phyloP scores from a whole-genome alignment of 1,139 yeast species.

The Blastobotrys serpentis region DNA sequence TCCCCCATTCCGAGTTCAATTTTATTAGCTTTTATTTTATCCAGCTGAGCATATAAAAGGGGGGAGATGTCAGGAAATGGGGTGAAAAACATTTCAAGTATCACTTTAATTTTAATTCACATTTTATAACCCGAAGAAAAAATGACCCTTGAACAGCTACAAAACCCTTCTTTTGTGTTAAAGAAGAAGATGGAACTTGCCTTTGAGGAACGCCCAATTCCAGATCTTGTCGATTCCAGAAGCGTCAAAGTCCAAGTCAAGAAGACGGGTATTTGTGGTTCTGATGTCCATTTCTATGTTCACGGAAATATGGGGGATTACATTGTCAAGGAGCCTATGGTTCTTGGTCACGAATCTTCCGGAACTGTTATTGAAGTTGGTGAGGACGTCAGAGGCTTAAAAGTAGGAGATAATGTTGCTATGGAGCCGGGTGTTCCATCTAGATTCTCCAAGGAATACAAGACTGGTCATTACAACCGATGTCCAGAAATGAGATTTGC shows the following conservation, averaged over 20 bases:
- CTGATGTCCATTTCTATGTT: constrained; percentile 79
- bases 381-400: constrained; percentile 47
- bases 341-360: constrained; percentile 68
- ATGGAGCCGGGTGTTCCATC: constrained; percentile 86
- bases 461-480: constrained; percentile 71
- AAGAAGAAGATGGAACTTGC: constrained; percentile 61
- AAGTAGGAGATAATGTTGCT: constrained; percentile 48
- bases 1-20: not conserved
- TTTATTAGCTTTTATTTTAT: not conserved
- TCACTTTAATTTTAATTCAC: too few species aligned
- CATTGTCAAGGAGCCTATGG: constrained; percentile 33
- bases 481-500: constrained; percentile 86
- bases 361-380: constrained; percentile 73
- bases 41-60: not conserved
- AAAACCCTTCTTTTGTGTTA: constrained; percentile 69
- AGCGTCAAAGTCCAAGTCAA: constrained; percentile 74
- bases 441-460: constrained; percentile 68
- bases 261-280: constrained; percentile 85
- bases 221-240: constrained; percentile 58
- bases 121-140: too few species aligned
- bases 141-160: not conserved
- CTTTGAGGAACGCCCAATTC: constrained; percentile 65
- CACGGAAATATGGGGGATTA: constrained; percentile 72
- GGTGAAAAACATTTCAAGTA: too few species aligned
- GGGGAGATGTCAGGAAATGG: not conserved